phyloP scores from a whole-genome alignment of 257 asterid genomes.

The Capsicum baccatum region DNA sequence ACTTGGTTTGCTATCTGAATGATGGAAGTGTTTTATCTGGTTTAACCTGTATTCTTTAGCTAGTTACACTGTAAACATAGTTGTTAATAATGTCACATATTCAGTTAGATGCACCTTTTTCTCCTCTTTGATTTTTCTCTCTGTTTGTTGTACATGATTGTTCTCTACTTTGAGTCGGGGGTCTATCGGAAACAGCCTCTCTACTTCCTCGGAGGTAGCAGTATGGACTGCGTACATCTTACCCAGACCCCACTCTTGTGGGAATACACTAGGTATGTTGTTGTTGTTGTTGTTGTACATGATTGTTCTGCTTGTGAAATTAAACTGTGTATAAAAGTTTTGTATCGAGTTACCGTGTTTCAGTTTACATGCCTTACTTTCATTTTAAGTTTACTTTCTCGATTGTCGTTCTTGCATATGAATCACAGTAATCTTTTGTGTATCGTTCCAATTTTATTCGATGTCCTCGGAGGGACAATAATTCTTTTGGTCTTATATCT shows the following conservation, averaged over 20 bases:
- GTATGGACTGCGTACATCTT: too few relatives aligned
- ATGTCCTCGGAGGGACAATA: too few relatives aligned
- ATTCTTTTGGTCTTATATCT: not conserved
- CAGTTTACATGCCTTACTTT: not conserved
- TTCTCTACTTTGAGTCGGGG: not conserved
- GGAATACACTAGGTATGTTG: too few relatives aligned
- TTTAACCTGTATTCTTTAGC: not conserved
- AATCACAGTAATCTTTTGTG: too few relatives aligned
- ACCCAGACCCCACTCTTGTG: too few relatives aligned
- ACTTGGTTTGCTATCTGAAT: constrained; percentile 58
- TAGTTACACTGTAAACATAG: constrained; percentile 4
- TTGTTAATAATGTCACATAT: not conserved
- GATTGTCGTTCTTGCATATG: too few relatives aligned
- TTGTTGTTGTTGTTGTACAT: not conserved
- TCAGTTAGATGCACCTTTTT: not conserved
- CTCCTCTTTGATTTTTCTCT: not conserved
- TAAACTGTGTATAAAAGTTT: not conserved
- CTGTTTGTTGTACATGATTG: not conserved
- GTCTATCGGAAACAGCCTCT: too few relatives aligned
- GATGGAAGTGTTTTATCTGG: not conserved
- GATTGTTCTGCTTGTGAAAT: not conserved
- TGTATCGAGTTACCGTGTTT: not conserved
- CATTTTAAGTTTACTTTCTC: too few relatives aligned
- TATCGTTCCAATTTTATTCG: too few relatives aligned
- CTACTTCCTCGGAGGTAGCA: too few relatives aligned